Evolutionary conservation across 768 basidiomycete species (phyloP), one percentile per base, ranked within the genome.

Genomic region (Suillus placidus): DNA sequence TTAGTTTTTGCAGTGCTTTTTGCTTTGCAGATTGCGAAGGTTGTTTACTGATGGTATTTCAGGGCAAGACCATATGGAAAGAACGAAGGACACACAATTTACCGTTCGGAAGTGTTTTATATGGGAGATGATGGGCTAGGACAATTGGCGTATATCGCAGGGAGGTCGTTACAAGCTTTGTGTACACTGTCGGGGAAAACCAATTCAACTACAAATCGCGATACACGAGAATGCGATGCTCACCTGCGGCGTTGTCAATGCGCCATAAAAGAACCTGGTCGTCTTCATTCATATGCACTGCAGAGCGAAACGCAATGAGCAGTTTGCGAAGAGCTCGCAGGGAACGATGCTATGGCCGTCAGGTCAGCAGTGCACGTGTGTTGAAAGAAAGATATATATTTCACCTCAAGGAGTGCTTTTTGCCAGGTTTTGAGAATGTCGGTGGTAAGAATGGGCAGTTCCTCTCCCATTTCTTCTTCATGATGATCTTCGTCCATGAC

Each of bases 101-200:
- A 61, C 96, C 97, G 70, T 88, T 88, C 1, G 88, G 74, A 32
- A 90, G 83, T 2, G 85, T 88, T 80, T 95, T 97, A 80, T 88
- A 94, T 0, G 97, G 96, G 42, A 92, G 82, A 70, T 98, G 96
- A 72, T 96, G 89, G 58, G 86, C 84, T 20, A 99, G 84, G 9
- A 98, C 84, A 47, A 98, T 84, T 2, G 97, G 96, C 0, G 96
- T 96, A 78, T 93, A 99, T 72, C 87, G 88, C 34, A 99, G 82
- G 2, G 95, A 80, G 0, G 96, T 97, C 13, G 86, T 86, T 52
- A 99, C 82, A 26, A 99, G 84, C 80, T 98, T 97, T 81, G 90
- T 91, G 80, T 96, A 99, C n/a, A 98, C 95, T 97, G 64, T 43
- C 20, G 37, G 23, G 63, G 42, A 2, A 30, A 34, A 58, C 35